Conservation (phyloP, 805 yeast genomes). For the Suhomyces vadensis region DNA sequence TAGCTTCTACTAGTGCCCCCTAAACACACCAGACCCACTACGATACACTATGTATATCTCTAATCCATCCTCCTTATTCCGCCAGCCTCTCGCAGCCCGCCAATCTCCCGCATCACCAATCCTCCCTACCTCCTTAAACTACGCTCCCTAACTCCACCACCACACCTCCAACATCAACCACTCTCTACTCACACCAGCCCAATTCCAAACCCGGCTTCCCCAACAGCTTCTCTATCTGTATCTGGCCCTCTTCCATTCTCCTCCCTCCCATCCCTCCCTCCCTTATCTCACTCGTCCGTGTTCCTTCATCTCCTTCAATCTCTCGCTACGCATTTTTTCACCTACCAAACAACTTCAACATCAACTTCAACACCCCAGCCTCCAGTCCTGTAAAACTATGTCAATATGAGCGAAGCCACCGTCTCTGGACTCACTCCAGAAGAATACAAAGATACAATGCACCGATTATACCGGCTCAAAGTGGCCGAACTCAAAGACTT, state of each 20-base stretch:
- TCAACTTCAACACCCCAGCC: not conserved
- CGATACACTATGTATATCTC: too few species aligned
- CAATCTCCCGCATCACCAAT: too few species aligned
- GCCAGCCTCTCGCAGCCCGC: too few species aligned
- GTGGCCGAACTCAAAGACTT: constrained; percentile 55
- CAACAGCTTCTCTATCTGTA: not conserved
- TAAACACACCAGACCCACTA: too few species aligned
- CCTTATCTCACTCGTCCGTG: not conserved
- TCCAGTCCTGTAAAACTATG: not conserved
- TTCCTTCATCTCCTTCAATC: not conserved
- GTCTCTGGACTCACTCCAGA: constrained; percentile 9
- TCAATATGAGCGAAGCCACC: constrained; percentile 4
- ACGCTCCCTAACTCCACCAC: too few species aligned
- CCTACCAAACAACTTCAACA: not conserved
- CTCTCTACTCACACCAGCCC: too few species aligned
- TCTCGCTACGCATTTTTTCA: not conserved
- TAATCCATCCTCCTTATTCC: too few species aligned
- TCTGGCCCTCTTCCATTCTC: not conserved
- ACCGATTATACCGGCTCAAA: constrained; percentile 37
- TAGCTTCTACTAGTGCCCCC: too few species aligned
- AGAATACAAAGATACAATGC: constrained; percentile 27
- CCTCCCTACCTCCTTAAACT: too few species aligned
- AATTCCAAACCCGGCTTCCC: too few species aligned
- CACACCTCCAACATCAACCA: too few species aligned
- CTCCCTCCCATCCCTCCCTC: not conserved